Percentiles rank a stretch among this genome's conserved stretches.
phyloP scores from a whole-genome alignment of 495 filamentous ascomycete genomes.

The Penicillium ochrochloron region DNA sequence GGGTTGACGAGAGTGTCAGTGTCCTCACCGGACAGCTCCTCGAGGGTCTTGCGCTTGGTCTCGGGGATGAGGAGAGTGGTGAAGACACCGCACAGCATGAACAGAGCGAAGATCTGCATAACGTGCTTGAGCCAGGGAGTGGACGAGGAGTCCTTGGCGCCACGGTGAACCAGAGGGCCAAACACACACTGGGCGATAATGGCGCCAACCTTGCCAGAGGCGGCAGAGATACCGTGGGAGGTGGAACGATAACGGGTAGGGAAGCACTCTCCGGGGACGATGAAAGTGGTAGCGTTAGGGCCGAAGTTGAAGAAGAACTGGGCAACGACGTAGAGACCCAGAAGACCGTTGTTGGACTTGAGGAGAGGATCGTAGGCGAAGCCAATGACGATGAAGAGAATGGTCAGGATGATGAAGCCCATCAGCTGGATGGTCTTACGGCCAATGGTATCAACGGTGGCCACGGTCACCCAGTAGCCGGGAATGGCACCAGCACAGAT shows the following conservation, averaged over 20 bases:
- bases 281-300: conserved; percentile 88
- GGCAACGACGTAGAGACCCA: conserved; percentile 75
- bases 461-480: conserved; percentile 79
- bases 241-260: conserved; percentile 86
- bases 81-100: conserved; percentile 75
- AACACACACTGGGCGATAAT: conserved; percentile 58
- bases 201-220: conserved; percentile 80
- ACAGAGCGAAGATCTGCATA: conserved; percentile 79
- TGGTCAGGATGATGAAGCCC: conserved; percentile 75
- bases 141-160: conserved; percentile 39
- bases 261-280: conserved; percentile 89
- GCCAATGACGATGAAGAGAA: conserved; percentile 75
- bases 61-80: conserved; percentile 72
- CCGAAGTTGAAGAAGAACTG: conserved; percentile 90
- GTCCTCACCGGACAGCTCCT: conserved; percentile 26
- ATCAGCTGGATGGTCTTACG: conserved; percentile 81
- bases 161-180: conserved; percentile 48
- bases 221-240: conserved; percentile 86
- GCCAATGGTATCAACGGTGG: conserved; percentile 70
- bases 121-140: conserved; percentile 79
- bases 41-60: conserved; percentile 70
- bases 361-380: conserved; percentile 62
- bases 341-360: conserved; percentile 54
- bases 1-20: conserved; percentile 1
- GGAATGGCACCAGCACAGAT: conserved; percentile 77